Base-by-base conservation (phyloP, 2,329 filamentous ascomycete genomes). In the Neonectria coccinea region DNA sequence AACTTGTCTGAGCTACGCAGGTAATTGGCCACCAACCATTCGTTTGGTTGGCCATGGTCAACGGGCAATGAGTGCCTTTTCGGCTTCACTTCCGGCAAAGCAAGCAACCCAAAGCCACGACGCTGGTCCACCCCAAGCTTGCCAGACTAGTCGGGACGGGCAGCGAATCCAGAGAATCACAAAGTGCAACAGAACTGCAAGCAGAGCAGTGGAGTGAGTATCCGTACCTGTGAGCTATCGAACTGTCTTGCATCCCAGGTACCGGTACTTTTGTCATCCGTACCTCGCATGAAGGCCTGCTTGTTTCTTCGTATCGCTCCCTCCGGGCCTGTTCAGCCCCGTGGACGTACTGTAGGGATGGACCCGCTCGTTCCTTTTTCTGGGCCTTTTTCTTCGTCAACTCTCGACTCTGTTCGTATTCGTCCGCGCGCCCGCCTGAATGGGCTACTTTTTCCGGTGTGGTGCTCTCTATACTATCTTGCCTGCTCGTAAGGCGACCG, bases 211-310 rank as follows among this genome's bases (percentile, higher is more conserved):
- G 54, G 63, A 63, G 41, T 53, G 44, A 42, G 65, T 69, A 56
- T 55, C 44, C 39, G 52, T 64, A 59, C 62, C 51, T 59, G 51
- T 22, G 27, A 47, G 65, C 69, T 62, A 67, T 64, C 57, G 58
- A 55, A 56, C 48, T 66, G 45, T 41, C 56, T 47, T 53, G 54
- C 64, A 22, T 53, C 42, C 22, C 52, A 72, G 61, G 70, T 73
- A 73, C 69, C 60, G 44, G 63, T 73, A 73, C 70, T 52, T 70
- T 31, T 44, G 63, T 73, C 70, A 70, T 47, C 69, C 25, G 59
- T 69, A 63, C 68, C 67, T 72, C 68, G 60, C 67, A 69, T 70
- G 54, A 33, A 70, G 66, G 68, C 63, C 69, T 73, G 70, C 69
- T 63, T 67, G 67, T 62, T 61, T 62, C 67, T 73, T 73, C 70